A percentile compares a stretch with the other conserved stretches of the same genome.
Conservation (phyloP, 2,329 filamentous ascomycete species). For the Cladosporium sp. region DNA sequence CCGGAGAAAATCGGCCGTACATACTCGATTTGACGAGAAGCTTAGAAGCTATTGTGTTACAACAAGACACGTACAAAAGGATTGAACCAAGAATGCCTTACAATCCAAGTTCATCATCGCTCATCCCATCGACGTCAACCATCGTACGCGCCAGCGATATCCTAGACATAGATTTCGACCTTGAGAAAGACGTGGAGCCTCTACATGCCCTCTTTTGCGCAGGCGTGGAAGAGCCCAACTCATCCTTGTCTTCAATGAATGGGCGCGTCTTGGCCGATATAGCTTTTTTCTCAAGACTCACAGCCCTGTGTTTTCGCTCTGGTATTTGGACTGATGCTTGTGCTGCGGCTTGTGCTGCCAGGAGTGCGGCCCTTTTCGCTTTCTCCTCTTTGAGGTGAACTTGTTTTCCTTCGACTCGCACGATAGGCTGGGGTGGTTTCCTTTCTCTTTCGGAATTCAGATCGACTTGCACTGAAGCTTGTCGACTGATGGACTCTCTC, state of each 20-base stretch:
- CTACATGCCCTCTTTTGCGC: background rate
- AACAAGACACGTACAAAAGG: background rate
- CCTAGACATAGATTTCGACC: background rate
- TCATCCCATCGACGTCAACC: slow-evolving; percentile 12
- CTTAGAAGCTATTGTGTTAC: background rate
- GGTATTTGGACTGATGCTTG: background rate
- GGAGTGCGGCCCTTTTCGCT: background rate
- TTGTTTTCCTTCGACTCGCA: background rate
- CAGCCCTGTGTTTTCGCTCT: background rate
- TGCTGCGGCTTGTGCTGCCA: background rate
- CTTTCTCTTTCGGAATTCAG: background rate
- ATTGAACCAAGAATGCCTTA: background rate
- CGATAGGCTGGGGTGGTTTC: background rate
- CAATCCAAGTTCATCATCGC: slow-evolving; percentile 30
- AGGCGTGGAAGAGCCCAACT: slow-evolving; percentile 2
- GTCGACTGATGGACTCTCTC: background rate
- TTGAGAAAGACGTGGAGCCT: background rate
- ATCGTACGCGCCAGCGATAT: background rate
- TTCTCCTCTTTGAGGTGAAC: slow-evolving; percentile 10
- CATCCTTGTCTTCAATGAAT: background rate
- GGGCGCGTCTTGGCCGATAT: background rate
- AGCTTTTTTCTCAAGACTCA: background rate
- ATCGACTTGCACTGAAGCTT: background rate
- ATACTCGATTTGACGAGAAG: no score
- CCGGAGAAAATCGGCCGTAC: no score